Evolutionary conservation across 768 basidiomycete genomes (phyloP), one percentile per base, ranked within the genome.

Genomic region (Pulveroboletus frians): DNA sequence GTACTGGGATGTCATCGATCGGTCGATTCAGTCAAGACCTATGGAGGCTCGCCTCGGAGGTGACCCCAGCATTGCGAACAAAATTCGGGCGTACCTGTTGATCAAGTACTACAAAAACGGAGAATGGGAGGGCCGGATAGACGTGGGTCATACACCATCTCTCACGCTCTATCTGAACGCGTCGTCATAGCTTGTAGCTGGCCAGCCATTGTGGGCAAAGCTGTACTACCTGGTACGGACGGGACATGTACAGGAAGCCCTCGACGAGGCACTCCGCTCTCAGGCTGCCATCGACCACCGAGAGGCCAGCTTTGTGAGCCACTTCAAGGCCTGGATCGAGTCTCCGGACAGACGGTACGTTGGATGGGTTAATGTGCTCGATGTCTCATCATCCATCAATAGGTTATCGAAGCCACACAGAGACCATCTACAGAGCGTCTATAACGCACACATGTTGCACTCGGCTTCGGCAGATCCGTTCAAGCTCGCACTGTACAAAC

Each of bases 401-500:
- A 88, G 87, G 45, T 66, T 91, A 34, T 80, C 88, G 5, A 85
- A 83, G 68, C 73, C 78, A 0, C 81, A 87, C 56, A 78, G 85
- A 4, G 91, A 94, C 58, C 85, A 91, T 48, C 75, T 98, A 3
- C 84, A 87, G 56, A 76, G 83, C 0, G 74, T 83, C 2, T 91
- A 89, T 65, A 90, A 90, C 57, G 82, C 88, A 0, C 90, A 92
- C 57, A 90, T 98, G 82, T 67, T 94, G 31, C 92, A 93, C 66
- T 84, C 89, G 4, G 79, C 87, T 17, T 85, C 84, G 3, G 83
- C 83, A 14, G 96, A 98, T 66, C 94, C 94, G 0, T 98, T 93
- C 78, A 98, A 97, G 65, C 82, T 94, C 46, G 94, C 93, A 0
- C 68, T 99, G 29, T 97, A 96, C 75, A 97, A 96, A 67, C 73